Evolutionary conservation across 2,329 filamentous ascomycete genomes (phyloP).

Genomic region (Talaromyces amestolkiae): DNA sequence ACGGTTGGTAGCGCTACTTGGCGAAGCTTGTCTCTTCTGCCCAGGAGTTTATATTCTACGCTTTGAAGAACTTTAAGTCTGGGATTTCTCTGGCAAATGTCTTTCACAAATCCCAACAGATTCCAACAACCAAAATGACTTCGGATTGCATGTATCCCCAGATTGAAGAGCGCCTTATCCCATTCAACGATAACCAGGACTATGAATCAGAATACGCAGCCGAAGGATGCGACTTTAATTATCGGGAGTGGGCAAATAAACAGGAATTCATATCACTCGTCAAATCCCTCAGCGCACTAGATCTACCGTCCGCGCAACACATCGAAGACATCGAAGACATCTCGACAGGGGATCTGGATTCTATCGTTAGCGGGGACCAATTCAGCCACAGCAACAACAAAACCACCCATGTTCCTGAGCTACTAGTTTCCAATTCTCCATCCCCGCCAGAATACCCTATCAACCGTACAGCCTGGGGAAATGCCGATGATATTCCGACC

Average conservation of each 20-base stretch:
- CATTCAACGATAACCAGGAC: not conserved
- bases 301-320: slow-evolving; percentile 6
- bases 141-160: not conserved
- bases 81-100: not conserved
- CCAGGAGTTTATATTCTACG: not conserved
- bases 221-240: not conserved
- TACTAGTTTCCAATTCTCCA: slow-evolving; percentile 10
- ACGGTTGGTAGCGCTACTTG: slow-evolving; percentile 7
- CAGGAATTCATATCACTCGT: not conserved
- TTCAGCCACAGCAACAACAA: not conserved
- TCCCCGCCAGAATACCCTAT: not conserved
- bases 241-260: not conserved
- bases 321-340: slow-evolving; percentile 7
- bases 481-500: slow-evolving; percentile 16
- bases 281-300: not conserved
- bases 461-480: slow-evolving; percentile 5
- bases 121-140: not conserved
- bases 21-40: slow-evolving; percentile 15
- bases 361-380: not conserved
- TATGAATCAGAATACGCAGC: not conserved
- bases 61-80: not conserved
- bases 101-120: no score
- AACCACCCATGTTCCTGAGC: not conserved
- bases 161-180: not conserved
- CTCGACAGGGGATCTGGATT: not conserved